These are phyloP conservation scores for Geosiphon pyriformis DNA, from an alignment of 192 early-diverging fungal genomes.

Conservation along the genomic window DNA sequence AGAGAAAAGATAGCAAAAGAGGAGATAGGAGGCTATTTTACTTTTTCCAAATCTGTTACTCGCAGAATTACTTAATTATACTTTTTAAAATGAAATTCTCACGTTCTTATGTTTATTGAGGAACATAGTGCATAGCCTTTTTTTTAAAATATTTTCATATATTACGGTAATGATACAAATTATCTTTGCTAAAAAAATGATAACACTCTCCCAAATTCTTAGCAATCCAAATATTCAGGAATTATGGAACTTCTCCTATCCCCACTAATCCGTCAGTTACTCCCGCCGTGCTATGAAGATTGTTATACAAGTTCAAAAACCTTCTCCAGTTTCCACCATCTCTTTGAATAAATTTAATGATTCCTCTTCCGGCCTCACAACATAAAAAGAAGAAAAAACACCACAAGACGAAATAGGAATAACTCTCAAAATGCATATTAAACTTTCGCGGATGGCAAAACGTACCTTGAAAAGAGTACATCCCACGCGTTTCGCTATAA, in stretches of 20 bases:
- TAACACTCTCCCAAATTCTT: too few relatives aligned
- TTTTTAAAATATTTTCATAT: too few relatives aligned
- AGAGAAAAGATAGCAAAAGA: too few relatives aligned
- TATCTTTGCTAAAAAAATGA: too few relatives aligned
- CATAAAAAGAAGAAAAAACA: slow-evolving; percentile 15
- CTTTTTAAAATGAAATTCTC: too few relatives aligned
- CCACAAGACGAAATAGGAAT: slow-evolving; percentile 44
- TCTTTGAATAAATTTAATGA: not conserved
- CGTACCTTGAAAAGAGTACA: slow-evolving; percentile 65
- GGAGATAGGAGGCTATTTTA: too few relatives aligned
- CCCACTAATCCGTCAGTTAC: not conserved
- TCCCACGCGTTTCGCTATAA: slow-evolving; percentile 52
- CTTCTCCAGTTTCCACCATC: not conserved
- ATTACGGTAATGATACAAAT: too few relatives aligned
- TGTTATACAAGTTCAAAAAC: not conserved
- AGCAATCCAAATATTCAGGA: too few relatives aligned
- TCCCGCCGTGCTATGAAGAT: not conserved
- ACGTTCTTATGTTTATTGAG: too few relatives aligned
- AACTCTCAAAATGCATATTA: slow-evolving; percentile 36
- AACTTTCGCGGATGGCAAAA: slow-evolving; percentile 56
- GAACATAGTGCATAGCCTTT: too few relatives aligned
- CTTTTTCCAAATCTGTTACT: too few relatives aligned
- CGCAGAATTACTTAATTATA: too few relatives aligned
- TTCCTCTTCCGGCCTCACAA: not conserved
- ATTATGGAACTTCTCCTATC: not conserved